Conservation (phyloP, 805 yeast genomes). For the Saturnispora besseyi region DNA sequence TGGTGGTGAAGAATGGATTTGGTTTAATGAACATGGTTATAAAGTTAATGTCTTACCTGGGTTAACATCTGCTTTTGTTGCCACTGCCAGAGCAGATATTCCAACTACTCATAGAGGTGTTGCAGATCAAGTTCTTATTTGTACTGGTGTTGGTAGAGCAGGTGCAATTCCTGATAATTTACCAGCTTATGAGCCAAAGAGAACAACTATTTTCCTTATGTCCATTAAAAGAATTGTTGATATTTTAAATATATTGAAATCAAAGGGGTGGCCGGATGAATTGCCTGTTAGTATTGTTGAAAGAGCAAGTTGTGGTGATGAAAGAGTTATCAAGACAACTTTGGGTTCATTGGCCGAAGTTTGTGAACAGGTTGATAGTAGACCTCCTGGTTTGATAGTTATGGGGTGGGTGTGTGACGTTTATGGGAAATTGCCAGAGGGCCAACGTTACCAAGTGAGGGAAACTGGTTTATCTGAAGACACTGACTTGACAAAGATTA, state of each 20-base stretch:
- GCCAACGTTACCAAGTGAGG: conserved; percentile 18
- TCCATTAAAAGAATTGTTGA: conserved; percentile 69
- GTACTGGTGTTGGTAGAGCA: conserved; percentile 90
- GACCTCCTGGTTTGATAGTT: conserved; percentile 89
- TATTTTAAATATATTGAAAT: conserved; percentile 37
- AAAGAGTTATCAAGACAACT: conserved; percentile 70
- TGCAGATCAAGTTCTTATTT: conserved; percentile 84
- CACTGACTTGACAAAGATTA: conserved; percentile 9
- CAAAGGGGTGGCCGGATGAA: conserved; percentile 54
- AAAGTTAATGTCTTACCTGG: conserved; percentile 78
- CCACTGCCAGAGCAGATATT: conserved; percentile 71
- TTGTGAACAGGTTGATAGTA: conserved; percentile 65
- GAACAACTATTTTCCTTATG: conserved; percentile 88
- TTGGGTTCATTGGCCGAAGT: conserved; percentile 62
- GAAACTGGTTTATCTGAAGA: conserved; percentile 15
- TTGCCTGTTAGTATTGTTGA: conserved; percentile 83
- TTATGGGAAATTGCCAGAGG: conserved; percentile 15
- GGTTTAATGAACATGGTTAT: conserved; percentile 58
- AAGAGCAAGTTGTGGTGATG: conserved; percentile 90
- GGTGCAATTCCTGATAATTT: conserved; percentile 65
- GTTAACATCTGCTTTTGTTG: conserved; percentile 79
- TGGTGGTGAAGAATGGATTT: conserved; percentile 86
- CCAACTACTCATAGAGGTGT: conserved; percentile 91
- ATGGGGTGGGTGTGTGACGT: conserved; percentile 65
- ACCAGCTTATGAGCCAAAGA: conserved; percentile 60